Conservation (phyloP, 768 basidiomycete species). For the Xerocomellus chrysenteron region DNA sequence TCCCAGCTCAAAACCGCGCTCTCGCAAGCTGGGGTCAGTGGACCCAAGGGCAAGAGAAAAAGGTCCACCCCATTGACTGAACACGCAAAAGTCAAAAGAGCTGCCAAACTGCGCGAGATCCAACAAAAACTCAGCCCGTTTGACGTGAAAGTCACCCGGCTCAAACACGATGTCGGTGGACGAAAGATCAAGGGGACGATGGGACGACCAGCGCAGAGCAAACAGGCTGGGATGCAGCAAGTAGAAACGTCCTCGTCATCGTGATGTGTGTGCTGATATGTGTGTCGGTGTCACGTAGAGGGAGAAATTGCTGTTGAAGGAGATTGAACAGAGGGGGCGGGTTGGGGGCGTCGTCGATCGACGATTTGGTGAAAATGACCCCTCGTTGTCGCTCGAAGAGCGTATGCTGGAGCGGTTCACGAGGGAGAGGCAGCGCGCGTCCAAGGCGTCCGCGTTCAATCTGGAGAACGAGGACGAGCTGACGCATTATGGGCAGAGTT, state of each 20-base stretch:
- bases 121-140: conserved; percentile 89
- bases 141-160: conserved; percentile 87
- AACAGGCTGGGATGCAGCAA: conserved; percentile 88
- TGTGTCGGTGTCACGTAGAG: conserved; percentile 46
- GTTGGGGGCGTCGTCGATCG: conserved; percentile 90
- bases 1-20: conserved; percentile 87
- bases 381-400: conserved; percentile 90
- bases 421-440: conserved; percentile 76
- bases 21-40: conserved; percentile 73
- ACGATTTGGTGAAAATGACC: conserved; percentile 94
- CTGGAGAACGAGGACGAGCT: conserved; percentile 90
- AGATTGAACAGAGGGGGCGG: conserved; percentile 77
- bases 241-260: conserved; percentile 41
- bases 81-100: conserved; percentile 79
- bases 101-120: conserved; percentile 79
- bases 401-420: conserved; percentile 97
- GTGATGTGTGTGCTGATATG: conserved; percentile 4
- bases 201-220: conserved; percentile 85
- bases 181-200: conserved; percentile 77
- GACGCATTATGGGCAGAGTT: conserved; percentile 87
- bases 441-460: conserved; percentile 80
- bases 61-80: conserved; percentile 58
- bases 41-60: conserved; percentile 64
- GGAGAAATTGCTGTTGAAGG: conserved; percentile 84
- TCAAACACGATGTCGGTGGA: conserved; percentile 92